These are phyloP conservation scores for Pseudocercospora macadamiae DNA, from an alignment of 2,329 filamentous ascomycete genomes.

Conservation along the genomic window DNA sequence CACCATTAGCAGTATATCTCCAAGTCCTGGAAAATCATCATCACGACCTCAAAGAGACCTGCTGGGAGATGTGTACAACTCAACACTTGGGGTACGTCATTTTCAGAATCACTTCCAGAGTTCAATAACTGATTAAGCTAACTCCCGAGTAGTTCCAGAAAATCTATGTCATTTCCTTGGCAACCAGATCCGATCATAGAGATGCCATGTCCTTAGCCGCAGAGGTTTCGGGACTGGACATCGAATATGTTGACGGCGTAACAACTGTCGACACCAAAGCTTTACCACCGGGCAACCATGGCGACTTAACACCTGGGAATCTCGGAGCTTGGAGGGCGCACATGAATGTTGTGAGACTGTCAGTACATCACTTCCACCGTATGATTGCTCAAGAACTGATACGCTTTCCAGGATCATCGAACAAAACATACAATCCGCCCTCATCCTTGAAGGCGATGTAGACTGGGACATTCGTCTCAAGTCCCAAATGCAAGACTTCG, in stretches of 20 bases:
- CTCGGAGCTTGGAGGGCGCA: slow-evolving; percentile 5
- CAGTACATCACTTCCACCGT: neutral
- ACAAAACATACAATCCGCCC: slow-evolving; percentile 42
- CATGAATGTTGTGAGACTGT: slow-evolving; percentile 2
- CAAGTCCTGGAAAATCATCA: no score
- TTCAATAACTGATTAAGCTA: neutral
- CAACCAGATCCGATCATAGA: slow-evolving; percentile 53
- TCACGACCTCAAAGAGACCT: neutral
- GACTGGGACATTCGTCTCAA: slow-evolving; percentile 51
- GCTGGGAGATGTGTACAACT: neutral
- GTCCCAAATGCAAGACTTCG: slow-evolving; percentile 41
- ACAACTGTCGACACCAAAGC: neutral
- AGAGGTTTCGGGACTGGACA: slow-evolving; percentile 47
- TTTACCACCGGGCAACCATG: neutral
- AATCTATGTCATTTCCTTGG: slow-evolving; percentile 55
- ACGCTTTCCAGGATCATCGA: slow-evolving; percentile 40
- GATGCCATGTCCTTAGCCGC: slow-evolving; percentile 54
- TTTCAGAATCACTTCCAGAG: neutral
- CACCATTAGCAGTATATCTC: neutral
- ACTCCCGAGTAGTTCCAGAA: slow-evolving; percentile 47
- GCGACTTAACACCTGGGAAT: neutral
- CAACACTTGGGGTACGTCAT: neutral
- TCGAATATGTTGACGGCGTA: slow-evolving; percentile 43
- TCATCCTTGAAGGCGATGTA: slow-evolving; percentile 50
- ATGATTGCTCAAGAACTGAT: no score